Base-by-base conservation (phyloP, 345 rosid genomes). In the Eucalyptus melliodora region DNA sequence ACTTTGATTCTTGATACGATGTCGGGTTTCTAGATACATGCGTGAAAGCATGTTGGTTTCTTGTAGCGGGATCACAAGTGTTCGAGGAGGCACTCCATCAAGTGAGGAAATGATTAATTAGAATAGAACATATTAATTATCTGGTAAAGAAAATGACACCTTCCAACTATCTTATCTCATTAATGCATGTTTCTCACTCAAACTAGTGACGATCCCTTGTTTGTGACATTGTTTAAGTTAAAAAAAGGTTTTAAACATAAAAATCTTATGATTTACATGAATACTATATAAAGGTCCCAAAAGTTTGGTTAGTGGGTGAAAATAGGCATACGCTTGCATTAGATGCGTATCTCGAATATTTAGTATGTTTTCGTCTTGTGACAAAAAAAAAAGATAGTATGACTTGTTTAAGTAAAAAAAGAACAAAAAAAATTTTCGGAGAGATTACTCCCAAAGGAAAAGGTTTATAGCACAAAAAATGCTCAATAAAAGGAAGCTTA, bases 401-500 rank as follows among this genome's bases (percentile, higher is more conserved):
- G 8, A 60, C 14, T 60, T 60, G 31, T 27, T 60, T 60, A 60
- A 60, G 69, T 60, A 6, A 27, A 60, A 60, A 60, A 60, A 26
- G 16, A 60, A 27, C 15, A 27, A 60, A 60, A 60, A 13, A 27
- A 0, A 6, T 4, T 11, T 27, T 60, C 8, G 3, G 0, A 12
- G 31, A 60, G 15, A 60, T 12, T 27, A 12, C 4, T 27, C 3
- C n/a, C 69, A 3, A 27, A 3, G 12, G 16, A 60, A 27, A 27
- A 60, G 69, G 69, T 60, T 27, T 60, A 60, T 27, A 27, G 69
- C 69, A 27, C 31, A 8, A 60, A 60, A 60, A 60, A 60, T 12
- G 27, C 62, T 5, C 3, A 56, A 56, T 24, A 56, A 56, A 56
- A 24, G 62, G 62, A 24, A 56, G 30, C 3, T 56, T 26, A 9